A percentile compares a stretch with the other conserved stretches of the same genome.
Evolutionary conservation across 306 rosid species (phyloP).

Genomic region (Mimosa bimucronata): DNA sequence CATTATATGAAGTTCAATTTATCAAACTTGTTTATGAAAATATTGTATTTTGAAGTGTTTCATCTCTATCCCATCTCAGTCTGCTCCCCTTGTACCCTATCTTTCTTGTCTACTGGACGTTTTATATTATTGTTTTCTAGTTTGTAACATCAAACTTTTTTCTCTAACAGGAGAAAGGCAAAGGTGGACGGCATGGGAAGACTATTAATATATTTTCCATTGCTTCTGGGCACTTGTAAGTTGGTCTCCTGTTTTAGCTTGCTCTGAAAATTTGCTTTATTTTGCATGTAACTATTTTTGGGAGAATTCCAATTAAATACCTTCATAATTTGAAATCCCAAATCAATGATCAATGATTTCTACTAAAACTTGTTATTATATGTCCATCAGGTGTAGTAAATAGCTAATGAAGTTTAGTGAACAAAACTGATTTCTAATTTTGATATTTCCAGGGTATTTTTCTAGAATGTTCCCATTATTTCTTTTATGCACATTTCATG

Average conservation of each 20-base stretch:
- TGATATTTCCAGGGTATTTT: no score
- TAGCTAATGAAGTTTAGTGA: no score
- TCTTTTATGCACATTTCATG: background rate
- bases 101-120: constrained; percentile 20
- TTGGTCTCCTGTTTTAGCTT: constrained; percentile 36
- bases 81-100: background rate
- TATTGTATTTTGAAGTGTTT: constrained; percentile 3
- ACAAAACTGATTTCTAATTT: no score
- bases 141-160: constrained; percentile 34
- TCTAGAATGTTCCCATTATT: no score
- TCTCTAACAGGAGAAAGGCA: constrained; percentile 60
- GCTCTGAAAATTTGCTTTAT: constrained; percentile 28
- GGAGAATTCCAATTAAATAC: no score
- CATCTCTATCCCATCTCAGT: background rate
- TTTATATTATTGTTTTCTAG: constrained; percentile 14
- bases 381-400: no score
- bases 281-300: background rate
- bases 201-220: constrained; percentile 91
- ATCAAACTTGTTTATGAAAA: constrained; percentile 14
- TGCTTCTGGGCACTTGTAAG: constrained; percentile 99
- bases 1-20: constrained; percentile 20
- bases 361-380: no score
- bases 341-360: no score
- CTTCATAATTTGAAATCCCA: no score
- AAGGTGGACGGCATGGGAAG: constrained; percentile 76